Evolutionary conservation across 306 rosid species (phyloP).

Genomic region (Comarum palustre): DNA sequence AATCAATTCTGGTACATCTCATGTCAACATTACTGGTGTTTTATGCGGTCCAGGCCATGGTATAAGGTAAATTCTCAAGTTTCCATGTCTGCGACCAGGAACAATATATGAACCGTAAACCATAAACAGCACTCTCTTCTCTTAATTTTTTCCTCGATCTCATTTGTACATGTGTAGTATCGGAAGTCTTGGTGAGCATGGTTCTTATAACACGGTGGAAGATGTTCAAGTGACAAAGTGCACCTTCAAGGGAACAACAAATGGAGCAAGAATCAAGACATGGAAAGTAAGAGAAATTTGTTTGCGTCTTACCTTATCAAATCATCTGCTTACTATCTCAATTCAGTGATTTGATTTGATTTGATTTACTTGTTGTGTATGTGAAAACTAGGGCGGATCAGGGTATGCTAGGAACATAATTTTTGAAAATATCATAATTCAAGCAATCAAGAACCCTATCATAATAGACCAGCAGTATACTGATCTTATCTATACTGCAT

Average conservation of each 20-base stretch:
- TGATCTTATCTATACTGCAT: not conserved
- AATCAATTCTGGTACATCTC: conserved; percentile 31
- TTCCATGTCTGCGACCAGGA: not conserved
- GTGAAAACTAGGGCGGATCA: conserved; percentile 3
- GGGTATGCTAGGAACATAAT: conserved; percentile 15
- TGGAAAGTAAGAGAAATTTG: conserved; percentile 27
- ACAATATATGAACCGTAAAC: not conserved
- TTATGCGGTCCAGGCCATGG: conserved; percentile 63
- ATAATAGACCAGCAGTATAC: conserved; percentile 6
- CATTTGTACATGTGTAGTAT: conserved; percentile 21
- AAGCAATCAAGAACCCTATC: conserved; percentile 7
- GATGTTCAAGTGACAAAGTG: conserved; percentile 39
- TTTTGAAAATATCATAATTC: not conserved
- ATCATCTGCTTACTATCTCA: not conserved
- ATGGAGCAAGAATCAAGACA: conserved; percentile 66
- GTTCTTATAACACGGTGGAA: conserved; percentile 31
- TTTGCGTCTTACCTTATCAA: too few species aligned
- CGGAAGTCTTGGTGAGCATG: conserved; percentile 46
- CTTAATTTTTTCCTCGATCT: not conserved
- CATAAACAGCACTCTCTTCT: not conserved
- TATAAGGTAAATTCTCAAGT: conserved; percentile 31
- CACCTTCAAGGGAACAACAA: conserved; percentile 31
- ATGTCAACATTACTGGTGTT: conserved; percentile 36
- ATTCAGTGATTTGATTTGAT: not conserved
- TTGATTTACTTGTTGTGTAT: too few species aligned